Base-by-base conservation (phyloP, 441 rosid genomes). In the Euphorbia corollata region DNA sequence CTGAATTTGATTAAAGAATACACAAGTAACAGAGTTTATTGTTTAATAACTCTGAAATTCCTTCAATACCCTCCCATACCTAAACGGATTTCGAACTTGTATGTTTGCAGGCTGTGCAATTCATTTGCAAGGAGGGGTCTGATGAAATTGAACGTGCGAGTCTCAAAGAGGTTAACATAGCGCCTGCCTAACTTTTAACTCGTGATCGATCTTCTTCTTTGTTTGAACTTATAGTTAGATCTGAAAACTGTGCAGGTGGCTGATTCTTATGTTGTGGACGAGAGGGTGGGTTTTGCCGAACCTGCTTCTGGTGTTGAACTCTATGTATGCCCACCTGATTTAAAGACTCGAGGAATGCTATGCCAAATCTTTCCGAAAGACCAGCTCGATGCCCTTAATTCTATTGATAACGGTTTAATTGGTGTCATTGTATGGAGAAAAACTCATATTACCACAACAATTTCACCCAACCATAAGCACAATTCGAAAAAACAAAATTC, bases 391-490 rank as follows among this genome's bases (percentile, higher is more conserved):
- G 74, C 79, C 56, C 69, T 84, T 70, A 77, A 78, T 63, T 80
- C 86, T 68, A 68, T 89, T 69, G 87, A 85, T 69, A 71, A 82
- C 71, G 94, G 97, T 77, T 85, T 92, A 73, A 83, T 92, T 68
- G 97, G 98, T 74, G 89, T 88, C 79, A 81, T 92, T 82, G 88
- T 92, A 75, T 92, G 97, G 97, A 86, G 96, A 82, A 88, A 90
- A 84, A 71, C 87, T 68, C 87, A 84, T 65, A 72, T 79, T 71
- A 73, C 79, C 30, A 70, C 85, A 39, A 57, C 91, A 63, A 59
- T 76, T 24, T 78, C 90, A 75, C 84, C 87, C 67, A 79, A 80
- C 74, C 88, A 83, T 69, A 82, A 82, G 72, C 79, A 79, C 73
- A 75, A 75, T 82, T 75, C 87, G 0, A 83, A 83, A 83, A 85